A percentile compares a stretch with the other conserved stretches of the same genome.
These are phyloP conservation scores for Dendrocalamus sinicus DNA, from an alignment of 176 grass and related monocot species.

Conservation along the genomic window DNA sequence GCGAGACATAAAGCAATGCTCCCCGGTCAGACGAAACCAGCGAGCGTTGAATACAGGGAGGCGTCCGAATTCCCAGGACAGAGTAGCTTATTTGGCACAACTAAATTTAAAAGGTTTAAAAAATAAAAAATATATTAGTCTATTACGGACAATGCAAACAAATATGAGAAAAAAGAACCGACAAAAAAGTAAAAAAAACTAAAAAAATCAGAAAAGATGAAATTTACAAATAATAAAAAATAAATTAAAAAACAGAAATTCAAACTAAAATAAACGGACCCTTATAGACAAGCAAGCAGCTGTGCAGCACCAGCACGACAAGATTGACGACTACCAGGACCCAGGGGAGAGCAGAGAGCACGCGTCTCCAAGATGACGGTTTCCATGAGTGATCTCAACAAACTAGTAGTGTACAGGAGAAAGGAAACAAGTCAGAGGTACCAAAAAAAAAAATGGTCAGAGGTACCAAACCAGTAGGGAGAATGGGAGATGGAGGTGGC, in stretches of 20 bases:
- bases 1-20: not conserved
- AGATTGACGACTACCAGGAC: slow-evolving; percentile 33
- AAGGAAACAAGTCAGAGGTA: not conserved
- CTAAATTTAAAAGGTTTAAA: no score
- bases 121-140: no score
- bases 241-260: no score
- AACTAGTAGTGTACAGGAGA: not conserved
- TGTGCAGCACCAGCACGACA: not conserved
- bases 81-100: no score
- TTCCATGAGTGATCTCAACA: not conserved
- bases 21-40: slow-evolving; percentile 18
- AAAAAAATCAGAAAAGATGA: no score
- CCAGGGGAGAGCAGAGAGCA: not conserved
- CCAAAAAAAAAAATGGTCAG: not conserved
- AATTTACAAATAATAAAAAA: no score
- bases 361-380: not conserved
- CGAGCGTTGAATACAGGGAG: not conserved
- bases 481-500: not conserved
- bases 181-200: no score
- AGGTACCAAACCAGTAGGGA: no score
- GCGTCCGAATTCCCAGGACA: not conserved
- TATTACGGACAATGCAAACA: no score
- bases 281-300: not conserved
- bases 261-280: no score
- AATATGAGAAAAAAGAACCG: no score